phyloP scores from a whole-genome alignment of 108 stramenopile genomes.

The Parmales sp. region DNA sequence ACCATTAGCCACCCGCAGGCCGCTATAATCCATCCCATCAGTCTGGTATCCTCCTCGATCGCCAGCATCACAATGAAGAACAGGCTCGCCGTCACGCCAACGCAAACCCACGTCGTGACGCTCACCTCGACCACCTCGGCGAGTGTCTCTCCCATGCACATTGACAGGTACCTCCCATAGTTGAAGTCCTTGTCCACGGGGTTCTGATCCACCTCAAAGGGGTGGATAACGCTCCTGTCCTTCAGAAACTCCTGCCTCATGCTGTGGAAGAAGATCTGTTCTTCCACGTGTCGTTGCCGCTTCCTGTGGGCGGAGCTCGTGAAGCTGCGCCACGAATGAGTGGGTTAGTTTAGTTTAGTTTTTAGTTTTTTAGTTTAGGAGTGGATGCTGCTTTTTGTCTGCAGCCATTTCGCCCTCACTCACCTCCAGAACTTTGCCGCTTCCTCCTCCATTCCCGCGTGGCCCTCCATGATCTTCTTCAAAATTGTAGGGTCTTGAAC shows the following conservation, averaged over 20 bases:
- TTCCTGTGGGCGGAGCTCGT: neutral
- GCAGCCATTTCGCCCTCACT: neutral
- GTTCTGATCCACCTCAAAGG: neutral
- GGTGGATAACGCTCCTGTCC: neutral
- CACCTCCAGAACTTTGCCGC: neutral
- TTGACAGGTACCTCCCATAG: conserved; percentile 4
- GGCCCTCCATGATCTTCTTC: neutral
- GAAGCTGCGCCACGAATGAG: neutral
- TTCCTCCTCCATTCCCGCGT: neutral
- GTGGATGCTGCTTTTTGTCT: too few relatives aligned
- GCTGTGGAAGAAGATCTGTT: conserved; percentile 1
- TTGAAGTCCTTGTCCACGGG: neutral
- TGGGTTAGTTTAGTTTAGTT: neutral
- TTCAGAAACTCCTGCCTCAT: conserved; percentile 3
- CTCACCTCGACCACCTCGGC: conserved; percentile 9
- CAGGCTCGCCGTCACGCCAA: neutral
- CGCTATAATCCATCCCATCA: neutral
- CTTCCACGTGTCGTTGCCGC: neutral
- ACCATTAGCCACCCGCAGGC: neutral
- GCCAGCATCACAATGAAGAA: neutral
- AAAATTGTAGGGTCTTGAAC: neutral
- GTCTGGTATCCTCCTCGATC: neutral
- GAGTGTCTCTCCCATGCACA: conserved; percentile 13
- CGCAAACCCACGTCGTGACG: neutral
- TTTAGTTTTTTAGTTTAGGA: too few relatives aligned